phyloP scores from a whole-genome alignment of 352 stramenopile genomes.

The Phytophthora pini region DNA sequence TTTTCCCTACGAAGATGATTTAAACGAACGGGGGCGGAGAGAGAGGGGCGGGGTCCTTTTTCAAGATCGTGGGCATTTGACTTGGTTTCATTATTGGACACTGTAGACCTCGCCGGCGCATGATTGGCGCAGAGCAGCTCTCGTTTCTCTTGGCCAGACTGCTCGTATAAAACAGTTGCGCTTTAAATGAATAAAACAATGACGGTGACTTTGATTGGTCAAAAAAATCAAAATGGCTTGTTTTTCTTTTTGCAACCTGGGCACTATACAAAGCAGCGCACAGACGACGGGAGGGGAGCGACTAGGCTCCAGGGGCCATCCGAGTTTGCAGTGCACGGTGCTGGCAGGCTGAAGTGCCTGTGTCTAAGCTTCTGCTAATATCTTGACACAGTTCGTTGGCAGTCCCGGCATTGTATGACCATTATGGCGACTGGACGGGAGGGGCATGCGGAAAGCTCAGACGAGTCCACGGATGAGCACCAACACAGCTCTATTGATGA shows the following conservation, averaged over 20 bases:
- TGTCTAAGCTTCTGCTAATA: background rate
- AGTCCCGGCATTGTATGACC: background rate
- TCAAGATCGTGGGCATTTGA: constrained; percentile 10
- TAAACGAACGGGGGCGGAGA: too few species aligned
- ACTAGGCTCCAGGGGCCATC: constrained; percentile 4
- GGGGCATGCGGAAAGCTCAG: constrained; percentile 10
- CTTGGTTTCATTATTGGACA: constrained; percentile 14
- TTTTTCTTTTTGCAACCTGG: constrained; percentile 21
- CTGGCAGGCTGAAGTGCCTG: background rate
- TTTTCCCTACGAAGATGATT: too few species aligned
- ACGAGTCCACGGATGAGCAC: constrained; percentile 8
- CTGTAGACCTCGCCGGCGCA: constrained; percentile 3
- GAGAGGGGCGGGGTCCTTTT: background rate
- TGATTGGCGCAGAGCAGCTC: constrained; percentile 13
- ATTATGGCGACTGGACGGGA: constrained; percentile 25
- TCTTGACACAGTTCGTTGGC: background rate
- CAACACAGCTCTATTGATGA: constrained; percentile 11
- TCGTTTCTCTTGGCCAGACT: background rate
- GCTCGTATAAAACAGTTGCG: constrained; percentile 15
- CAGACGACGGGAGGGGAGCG: constrained; percentile 17
- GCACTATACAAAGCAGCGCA: constrained; percentile 33
- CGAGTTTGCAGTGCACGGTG: background rate
- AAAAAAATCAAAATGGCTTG: constrained; percentile 14
- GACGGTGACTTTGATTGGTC: constrained; percentile 15
- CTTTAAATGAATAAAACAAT: constrained; percentile 30